Conservation (phyloP, 176 grass and related monocot genomes). For the Otatea glauca region DNA sequence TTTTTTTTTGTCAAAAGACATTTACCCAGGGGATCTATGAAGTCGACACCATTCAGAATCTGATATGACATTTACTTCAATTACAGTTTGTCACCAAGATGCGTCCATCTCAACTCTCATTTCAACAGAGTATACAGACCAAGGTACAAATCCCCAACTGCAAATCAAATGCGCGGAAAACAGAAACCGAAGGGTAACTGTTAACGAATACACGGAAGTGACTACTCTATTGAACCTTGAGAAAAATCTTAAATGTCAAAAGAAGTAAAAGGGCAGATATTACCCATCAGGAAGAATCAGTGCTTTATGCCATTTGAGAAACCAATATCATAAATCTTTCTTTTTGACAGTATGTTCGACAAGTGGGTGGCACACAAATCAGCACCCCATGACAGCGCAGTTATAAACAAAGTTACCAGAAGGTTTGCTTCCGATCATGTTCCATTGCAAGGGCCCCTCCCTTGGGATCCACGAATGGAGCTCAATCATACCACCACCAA, state of each 20-base stretch:
- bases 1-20: slow-evolving; percentile 2
- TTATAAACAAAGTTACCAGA: slow-evolving; percentile 95
- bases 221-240: slow-evolving; percentile 57
- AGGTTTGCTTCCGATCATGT: slow-evolving; percentile 89
- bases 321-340: slow-evolving; percentile 67
- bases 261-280: slow-evolving; percentile 57
- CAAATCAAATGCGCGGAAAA: slow-evolving; percentile 56
- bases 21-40: slow-evolving; percentile 27
- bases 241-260: slow-evolving; percentile 68
- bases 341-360: slow-evolving; percentile 48
- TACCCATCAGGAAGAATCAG: slow-evolving; percentile 74
- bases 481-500: slow-evolving; percentile 94
- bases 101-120: slow-evolving; percentile 55
- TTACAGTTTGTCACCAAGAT: slow-evolving; percentile 57
- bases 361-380: slow-evolving; percentile 47
- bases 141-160: slow-evolving; percentile 41
- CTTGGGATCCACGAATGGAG: slow-evolving; percentile 90
- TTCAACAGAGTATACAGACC: slow-evolving; percentile 48
- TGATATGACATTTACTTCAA: slow-evolving; percentile 39
- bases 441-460: slow-evolving; percentile 71
- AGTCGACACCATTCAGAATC: slow-evolving; percentile 39
- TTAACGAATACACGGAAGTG: slow-evolving; percentile 48
- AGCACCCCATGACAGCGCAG: slow-evolving; percentile 98
- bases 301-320: slow-evolving; percentile 62
- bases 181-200: slow-evolving; percentile 49